Conservation (phyloP, 83 land plant species). For the Diphasiastrum complanatum region DNA sequence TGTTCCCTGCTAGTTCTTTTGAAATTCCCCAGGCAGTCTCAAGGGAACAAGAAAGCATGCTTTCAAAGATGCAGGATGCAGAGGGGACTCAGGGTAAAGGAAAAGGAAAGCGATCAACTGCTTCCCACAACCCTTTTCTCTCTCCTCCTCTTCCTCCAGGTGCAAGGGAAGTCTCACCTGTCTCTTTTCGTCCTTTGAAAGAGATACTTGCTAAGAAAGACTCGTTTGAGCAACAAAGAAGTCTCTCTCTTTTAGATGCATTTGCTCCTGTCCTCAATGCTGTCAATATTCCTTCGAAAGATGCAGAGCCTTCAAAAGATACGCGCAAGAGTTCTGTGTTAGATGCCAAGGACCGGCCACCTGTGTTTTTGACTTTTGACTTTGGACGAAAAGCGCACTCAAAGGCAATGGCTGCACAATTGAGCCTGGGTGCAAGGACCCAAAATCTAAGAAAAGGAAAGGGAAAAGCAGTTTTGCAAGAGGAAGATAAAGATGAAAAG, state of each 20-base stretch:
- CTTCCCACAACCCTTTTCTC: slow-evolving; percentile 34
- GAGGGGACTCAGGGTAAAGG: slow-evolving; percentile 15
- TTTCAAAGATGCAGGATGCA: slow-evolving; percentile 3
- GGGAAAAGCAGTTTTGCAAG: neutral
- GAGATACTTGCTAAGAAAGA: neutral
- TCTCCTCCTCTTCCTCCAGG: slow-evolving; percentile 37
- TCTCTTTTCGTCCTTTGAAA: slow-evolving; percentile 19
- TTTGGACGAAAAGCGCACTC: slow-evolving; percentile 10
- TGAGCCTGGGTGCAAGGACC: slow-evolving; percentile 2
- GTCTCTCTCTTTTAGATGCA: slow-evolving; percentile 19
- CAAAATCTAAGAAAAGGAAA: slow-evolving; percentile 3
- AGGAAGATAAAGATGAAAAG: slow-evolving; percentile 24
- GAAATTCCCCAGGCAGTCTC: neutral
- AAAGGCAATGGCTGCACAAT: slow-evolving; percentile 10
- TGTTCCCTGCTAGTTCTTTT: neutral
- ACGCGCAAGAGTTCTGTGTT: neutral
- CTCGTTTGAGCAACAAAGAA: neutral
- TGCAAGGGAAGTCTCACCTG: slow-evolving; percentile 44
- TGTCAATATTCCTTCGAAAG: neutral
- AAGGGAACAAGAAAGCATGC: slow-evolving; percentile 5
- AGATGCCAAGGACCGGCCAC: slow-evolving; percentile 5
- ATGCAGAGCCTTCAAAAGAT: neutral
- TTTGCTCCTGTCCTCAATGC: slow-evolving; percentile 20
- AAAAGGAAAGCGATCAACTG: slow-evolving; percentile 23
- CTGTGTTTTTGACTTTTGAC: slow-evolving; percentile 4